These are phyloP conservation scores for Biscogniauxia sp. DNA, from an alignment of 2,329 filamentous ascomycete genomes.

Conservation along the genomic window DNA sequence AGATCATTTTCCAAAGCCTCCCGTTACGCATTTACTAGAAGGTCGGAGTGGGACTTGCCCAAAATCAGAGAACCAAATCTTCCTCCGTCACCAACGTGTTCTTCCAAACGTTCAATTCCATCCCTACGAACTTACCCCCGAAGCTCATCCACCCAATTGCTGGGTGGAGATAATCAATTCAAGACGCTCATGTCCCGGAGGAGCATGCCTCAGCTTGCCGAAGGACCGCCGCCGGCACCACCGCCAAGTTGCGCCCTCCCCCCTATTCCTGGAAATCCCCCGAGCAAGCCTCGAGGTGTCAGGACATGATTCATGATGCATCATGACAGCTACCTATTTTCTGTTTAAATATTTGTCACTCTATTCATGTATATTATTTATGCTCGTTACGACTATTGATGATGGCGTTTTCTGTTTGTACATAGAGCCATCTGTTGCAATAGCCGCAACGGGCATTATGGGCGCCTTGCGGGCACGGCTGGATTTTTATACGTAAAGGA, in stretches of 20 bases:
- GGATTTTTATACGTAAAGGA: neutral
- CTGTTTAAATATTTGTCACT: constrained; percentile 6
- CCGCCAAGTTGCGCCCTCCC: constrained; percentile 55
- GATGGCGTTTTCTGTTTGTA: constrained; percentile 10
- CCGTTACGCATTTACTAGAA: constrained; percentile 13
- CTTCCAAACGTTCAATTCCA: constrained; percentile 24
- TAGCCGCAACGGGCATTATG: constrained; percentile 3
- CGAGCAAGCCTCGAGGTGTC: constrained; percentile 9
- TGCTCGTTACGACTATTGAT: constrained; percentile 20
- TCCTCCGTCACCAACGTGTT: constrained; percentile 14
- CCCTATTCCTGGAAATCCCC: constrained; percentile 43
- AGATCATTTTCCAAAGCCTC: constrained; percentile 7
- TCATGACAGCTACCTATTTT: neutral
- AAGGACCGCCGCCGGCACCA: constrained; percentile 52
- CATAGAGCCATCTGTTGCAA: constrained; percentile 12
- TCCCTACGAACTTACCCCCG: constrained; percentile 16
- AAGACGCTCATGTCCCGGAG: constrained; percentile 36
- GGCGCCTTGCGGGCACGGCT: neutral
- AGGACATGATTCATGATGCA: constrained; percentile 8
- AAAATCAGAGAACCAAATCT: constrained; percentile 11
- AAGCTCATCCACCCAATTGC: constrained; percentile 6
- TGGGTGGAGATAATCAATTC: constrained; percentile 11
- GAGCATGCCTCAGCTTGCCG: constrained; percentile 50
- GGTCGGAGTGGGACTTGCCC: constrained; percentile 8
- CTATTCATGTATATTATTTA: constrained; percentile 23